Base-by-base conservation (phyloP, 352 stramenopile genomes). In the Globisporangium alternatum region DNA sequence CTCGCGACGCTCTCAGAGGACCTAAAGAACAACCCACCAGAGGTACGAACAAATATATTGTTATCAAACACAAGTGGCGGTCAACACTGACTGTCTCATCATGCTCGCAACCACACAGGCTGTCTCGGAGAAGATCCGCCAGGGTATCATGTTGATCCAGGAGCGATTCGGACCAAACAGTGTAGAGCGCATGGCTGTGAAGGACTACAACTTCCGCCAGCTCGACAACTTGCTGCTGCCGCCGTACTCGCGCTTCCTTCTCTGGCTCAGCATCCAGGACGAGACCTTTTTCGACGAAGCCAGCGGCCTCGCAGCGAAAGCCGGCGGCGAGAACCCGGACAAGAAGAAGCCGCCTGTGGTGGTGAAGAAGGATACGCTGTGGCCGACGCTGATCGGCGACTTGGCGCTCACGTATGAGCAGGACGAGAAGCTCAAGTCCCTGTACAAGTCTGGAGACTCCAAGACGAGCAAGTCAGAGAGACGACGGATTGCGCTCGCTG, bases 171-270 rank as follows among this genome's bases (percentile, higher is more conserved):
- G 88, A 3, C 88, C 88, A 15, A 93, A 94, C 72, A 90, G 85
- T 69, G 74, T 93, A 48, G 83, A 96, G 71, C 83, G 88, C n/a
- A 70, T 85, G 25, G 86, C 86, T 19, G 81, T 96, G 12, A 93
- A 95, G 62, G 86, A 96, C 64, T 96, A 95, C 73, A 93, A 96
- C 69, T 96, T 96, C 54, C 86, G 85, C 12, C 86, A 95, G 64
- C 83, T 96, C 0, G 85, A 95, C 60, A 95, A 93, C 60, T 48
- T 95, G 55, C 58, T 96, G 30, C 62, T 96, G 10, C 88, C 88
- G 59, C 88, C 88, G n/a, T 96, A 96, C 72, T 93, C 81, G 65
- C 86, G 88, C 15, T 95, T 96, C 58, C 60, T 96, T n/a, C 64
- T 96, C 48, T 96, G 88, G 88, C 82, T 96, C 41, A 95, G 86